Evolutionary conservation across 176 grass and related monocot genomes (phyloP), one percentile per base, ranked within the genome.

Genomic region (Musa beccarii): DNA sequence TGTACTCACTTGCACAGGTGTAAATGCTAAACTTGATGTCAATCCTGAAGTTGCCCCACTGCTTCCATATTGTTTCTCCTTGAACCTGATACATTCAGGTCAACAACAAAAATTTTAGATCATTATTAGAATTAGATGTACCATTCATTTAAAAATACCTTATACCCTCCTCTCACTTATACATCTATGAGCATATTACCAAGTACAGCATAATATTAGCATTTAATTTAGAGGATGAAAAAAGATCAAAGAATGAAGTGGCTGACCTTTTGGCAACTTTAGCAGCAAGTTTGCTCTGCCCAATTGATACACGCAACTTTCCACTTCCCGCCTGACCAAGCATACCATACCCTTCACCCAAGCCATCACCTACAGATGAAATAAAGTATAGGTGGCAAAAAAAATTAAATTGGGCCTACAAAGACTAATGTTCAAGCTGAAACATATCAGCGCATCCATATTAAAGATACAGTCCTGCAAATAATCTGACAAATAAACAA

Each of bases 241-340:
- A 73, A 74, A 52, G 54, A 71, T 62, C 59, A 72, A 54, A 15
- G 9, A 53, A 11, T 12, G n/a, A 74, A 69, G 26, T 25, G 50
- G 49, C 63, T 59, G 80, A 92, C 90, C 79, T 97, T 81, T 92
- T 97, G n/a, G 93, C 86, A 61, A 87, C 82, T 80, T 87, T 87
- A 72, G 85, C 51, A 25, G 75, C 80, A 75, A 87, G 85, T 63
- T 87, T 87, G 76, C 78, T 87, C 50, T 97, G 90, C 17, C 34
- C 93, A 75, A 84, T 71, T 83, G 93, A 87, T 2, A 90, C 87
- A 62, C 85, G 87, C 71, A 97, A 85, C 67, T 85, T 97, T 67
- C 93, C 87, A 53, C 84, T 97, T 75, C 93, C 85, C 75, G 88
- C 90, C 80, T 97, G 93, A 70, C 93, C 90, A n/a, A 92, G 93